Evolutionary conservation across 192 early-diverging fungal genomes (phyloP), one percentile per base, ranked within the genome.

Genomic region (Coemansia sp.): DNA sequence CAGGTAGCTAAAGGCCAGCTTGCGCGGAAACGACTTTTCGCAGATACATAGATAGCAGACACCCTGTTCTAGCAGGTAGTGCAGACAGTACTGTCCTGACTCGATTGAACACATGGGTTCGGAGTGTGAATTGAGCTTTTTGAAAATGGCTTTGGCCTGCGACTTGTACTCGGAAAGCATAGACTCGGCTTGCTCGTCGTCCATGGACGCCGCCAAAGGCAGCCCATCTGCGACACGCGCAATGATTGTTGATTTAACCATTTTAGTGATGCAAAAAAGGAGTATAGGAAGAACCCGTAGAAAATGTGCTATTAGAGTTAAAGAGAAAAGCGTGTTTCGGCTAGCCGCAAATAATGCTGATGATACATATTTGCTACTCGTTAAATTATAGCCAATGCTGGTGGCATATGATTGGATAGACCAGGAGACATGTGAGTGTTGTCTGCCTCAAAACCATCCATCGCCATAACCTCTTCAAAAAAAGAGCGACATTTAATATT

Each of bases 161-260:
- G 86, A 86, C 58, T 94, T 95, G 83, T 92, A 93, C 61, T 94
- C 94, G 25, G 90, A 84, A 52, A 98, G 84, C 67, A 94, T 91
- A 27, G 82, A 84, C 69, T 91, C 87, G 21, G 81, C 74, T 81
- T 85, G 73, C 49, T 80, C 92, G 70, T 98, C 94, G 75, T 97
- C 94, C 85, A 97, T 93, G 17, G 90, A 92, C 12, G 93, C 94
- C 24, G 96, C 96, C 49, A 98, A 82, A 4, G 93, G 93, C 43
- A 96, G 82, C 6, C 93, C 93, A 81, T 98, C 96, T 9, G 87
- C 85, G 27, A 96, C 84, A 59, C 96, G 89, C 40, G 92, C 92
- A 66, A 98, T 95, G 63, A 95, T 88, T 34, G 93, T 95, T 18
- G 93, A 89, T 63, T 90, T 89, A 45, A 98, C 91, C 96, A 97